A percentile compares a stretch with the other conserved stretches of the same genome.
Conservation (phyloP, 805 yeast genomes). For the Saccharomyces eubayanus region DNA sequence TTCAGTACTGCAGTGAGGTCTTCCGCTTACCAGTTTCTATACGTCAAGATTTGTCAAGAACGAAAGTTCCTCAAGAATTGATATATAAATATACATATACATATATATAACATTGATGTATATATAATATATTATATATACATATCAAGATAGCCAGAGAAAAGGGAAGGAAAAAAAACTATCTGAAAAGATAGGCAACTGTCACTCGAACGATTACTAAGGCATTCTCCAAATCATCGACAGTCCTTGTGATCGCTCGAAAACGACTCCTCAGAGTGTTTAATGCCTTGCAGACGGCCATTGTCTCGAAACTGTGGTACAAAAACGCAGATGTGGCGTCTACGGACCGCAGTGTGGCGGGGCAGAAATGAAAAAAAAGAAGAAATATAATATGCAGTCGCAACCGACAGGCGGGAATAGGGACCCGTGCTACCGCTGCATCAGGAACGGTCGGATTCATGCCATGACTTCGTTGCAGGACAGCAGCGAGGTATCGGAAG, state of each 20-base stretch:
- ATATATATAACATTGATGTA: neutral
- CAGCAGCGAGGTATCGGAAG: neutral
- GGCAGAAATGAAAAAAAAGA: neutral
- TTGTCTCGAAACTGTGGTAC: neutral
- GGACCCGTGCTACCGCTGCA: neutral
- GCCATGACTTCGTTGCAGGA: neutral
- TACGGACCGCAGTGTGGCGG: neutral
- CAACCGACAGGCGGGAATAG: neutral
- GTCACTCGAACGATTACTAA: neutral
- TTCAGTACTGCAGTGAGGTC: neutral
- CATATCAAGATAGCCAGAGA: neutral
- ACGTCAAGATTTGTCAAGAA: neutral
- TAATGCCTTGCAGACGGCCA: neutral
- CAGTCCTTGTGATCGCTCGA: neutral
- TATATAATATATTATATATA: no score
- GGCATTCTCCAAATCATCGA: neutral
- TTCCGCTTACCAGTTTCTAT: neutral
- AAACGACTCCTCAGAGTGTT: neutral
- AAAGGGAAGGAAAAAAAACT: neutral
- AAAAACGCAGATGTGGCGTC: neutral
- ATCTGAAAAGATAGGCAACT: neutral
- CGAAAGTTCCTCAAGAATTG: neutral
- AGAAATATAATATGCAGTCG: neutral
- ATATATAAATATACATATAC: no score
- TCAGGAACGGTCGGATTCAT: neutral